Conservation (phyloP, 805 yeast genomes). For the Myxozyma udenii region DNA sequence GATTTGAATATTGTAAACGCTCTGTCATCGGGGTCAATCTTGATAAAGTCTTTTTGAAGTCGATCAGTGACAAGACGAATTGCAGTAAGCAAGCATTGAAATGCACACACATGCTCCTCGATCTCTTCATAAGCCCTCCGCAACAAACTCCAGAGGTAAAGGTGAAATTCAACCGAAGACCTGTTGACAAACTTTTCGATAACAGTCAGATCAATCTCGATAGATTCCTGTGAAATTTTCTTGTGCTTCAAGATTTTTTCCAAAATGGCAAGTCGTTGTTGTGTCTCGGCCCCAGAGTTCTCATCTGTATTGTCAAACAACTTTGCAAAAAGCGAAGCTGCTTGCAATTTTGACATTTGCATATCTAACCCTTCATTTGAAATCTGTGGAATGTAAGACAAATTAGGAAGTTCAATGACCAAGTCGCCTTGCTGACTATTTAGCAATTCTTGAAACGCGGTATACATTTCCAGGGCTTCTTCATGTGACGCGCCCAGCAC, state of each 20-base stretch:
- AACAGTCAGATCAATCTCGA: conserved; percentile 7
- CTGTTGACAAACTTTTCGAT: conserved; percentile 46
- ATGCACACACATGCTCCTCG: conserved; percentile 7
- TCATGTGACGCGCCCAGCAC: conserved; percentile 41
- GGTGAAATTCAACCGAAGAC: conserved; percentile 62
- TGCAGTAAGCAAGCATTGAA: conserved; percentile 13
- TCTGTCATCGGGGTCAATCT: conserved; percentile 6
- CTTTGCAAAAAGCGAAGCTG: conserved; percentile 61
- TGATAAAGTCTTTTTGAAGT: conserved; percentile 3
- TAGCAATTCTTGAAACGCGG: conserved; percentile 22
- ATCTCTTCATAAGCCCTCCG: conserved; percentile 15
- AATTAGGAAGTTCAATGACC: conserved; percentile 9
- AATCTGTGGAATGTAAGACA: conserved; percentile 54
- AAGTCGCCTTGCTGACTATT: background rate
- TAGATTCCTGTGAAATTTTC: background rate
- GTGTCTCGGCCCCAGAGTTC: conserved; percentile 21
- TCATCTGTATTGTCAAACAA: conserved; percentile 42
- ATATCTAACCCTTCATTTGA: conserved; percentile 50
- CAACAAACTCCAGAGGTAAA: conserved; percentile 57
- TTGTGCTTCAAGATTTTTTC: conserved; percentile 47
- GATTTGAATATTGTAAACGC: conserved; percentile 10
- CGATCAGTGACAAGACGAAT: conserved; percentile 11
- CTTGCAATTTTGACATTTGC: conserved; percentile 68
- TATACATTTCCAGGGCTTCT: conserved; percentile 33
- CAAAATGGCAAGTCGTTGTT: conserved; percentile 39